Conservation (phyloP, 805 yeast genomes). For the Saccharomyces jurei region DNA sequence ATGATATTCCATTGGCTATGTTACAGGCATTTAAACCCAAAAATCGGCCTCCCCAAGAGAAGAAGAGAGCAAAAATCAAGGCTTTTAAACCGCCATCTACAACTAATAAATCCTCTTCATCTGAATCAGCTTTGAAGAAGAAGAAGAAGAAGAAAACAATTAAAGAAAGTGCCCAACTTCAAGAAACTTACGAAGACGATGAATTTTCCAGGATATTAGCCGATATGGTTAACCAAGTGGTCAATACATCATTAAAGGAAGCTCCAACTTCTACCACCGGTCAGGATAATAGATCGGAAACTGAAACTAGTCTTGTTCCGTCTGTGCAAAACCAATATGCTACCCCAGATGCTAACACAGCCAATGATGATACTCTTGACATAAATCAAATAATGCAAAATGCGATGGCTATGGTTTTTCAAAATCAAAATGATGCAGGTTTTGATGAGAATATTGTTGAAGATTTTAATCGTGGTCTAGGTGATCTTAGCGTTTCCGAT, state of each 20-base stretch:
- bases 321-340: not conserved
- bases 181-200: conserved; percentile 19
- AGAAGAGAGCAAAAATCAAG: conserved; percentile 3
- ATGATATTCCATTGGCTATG: conserved; percentile 2
- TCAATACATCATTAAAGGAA: conserved; percentile 31
- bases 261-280: conserved; percentile 3
- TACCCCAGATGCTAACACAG: conserved; percentile 2
- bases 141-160: conserved; percentile 21
- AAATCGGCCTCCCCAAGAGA: conserved; percentile 2
- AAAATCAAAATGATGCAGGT: conserved; percentile 30
- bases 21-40: conserved; percentile 2
- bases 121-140: conserved; percentile 2
- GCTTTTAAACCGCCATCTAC: conserved; percentile 1
- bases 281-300: not conserved
- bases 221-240: conserved; percentile 49
- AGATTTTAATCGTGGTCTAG: conserved; percentile 23
- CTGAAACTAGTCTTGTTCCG: not conserved
- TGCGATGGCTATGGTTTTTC: conserved; percentile 71
- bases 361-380: conserved; percentile 43
- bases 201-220: conserved; percentile 47
- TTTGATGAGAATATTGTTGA: conserved; percentile 20
- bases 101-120: not conserved
- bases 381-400: conserved; percentile 68
- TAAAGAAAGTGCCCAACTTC: conserved; percentile 2
- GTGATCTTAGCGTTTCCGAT: conserved; percentile 16